phyloP scores from a whole-genome alignment of 306 rosid genomes.

The Cucurbita pepo region DNA sequence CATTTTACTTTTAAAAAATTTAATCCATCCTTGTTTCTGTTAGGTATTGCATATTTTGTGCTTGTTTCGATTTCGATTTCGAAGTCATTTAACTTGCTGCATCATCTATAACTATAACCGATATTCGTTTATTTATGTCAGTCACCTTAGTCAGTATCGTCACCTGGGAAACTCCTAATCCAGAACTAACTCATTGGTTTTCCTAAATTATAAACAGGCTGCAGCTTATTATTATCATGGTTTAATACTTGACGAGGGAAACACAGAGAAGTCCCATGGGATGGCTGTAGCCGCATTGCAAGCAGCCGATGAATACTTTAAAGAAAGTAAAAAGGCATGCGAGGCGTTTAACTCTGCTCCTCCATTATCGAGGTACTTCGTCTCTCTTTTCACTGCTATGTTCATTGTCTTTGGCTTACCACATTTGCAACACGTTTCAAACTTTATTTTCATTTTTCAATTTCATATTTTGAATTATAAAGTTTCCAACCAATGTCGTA shows the following conservation, averaged over 20 bases:
- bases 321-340: slow-evolving; percentile 80
- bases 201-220: slow-evolving; percentile 41
- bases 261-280: slow-evolving; percentile 89
- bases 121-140: not conserved
- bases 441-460: not conserved
- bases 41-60: not conserved
- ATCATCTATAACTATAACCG: not conserved
- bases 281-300: slow-evolving; percentile 99
- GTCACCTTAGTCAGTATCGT: not conserved
- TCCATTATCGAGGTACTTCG: slow-evolving; percentile 66
- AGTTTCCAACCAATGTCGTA: not conserved
- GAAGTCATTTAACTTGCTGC: not conserved
- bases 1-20: not conserved
- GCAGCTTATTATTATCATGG: slow-evolving; percentile 98
- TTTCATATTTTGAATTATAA: not conserved
- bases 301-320: slow-evolving; percentile 90
- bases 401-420: not conserved
- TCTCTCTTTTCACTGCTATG: not conserved
- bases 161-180: not conserved
- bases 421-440: not conserved
- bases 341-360: slow-evolving; percentile 53
- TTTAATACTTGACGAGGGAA: slow-evolving; percentile 92
- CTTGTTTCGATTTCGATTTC: not conserved
- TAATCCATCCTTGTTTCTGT: not conserved
- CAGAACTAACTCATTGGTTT: slow-evolving; percentile 9